Percentiles rank a stretch among this genome's conserved stretches.
phyloP scores from a whole-genome alignment of 257 asterid species.

The Catharanthus roseus region DNA sequence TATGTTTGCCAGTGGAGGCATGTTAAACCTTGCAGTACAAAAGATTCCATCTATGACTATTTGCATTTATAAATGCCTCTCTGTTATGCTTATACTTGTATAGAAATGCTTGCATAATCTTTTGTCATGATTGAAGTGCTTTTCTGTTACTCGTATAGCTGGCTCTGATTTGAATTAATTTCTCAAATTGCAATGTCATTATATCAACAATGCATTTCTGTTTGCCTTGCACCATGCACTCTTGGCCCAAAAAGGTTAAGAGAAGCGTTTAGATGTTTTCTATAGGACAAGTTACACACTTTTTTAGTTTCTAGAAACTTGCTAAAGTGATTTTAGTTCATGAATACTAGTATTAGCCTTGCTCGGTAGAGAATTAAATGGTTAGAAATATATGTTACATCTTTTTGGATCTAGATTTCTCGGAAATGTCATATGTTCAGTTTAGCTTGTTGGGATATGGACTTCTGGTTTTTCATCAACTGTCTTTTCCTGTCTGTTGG shows the following conservation, averaged over 20 bases:
- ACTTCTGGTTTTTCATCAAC: neutral
- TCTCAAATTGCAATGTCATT: neutral
- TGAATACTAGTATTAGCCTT: neutral
- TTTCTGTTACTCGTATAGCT: neutral
- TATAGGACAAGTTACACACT: neutral
- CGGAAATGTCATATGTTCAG: neutral
- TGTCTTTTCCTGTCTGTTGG: neutral
- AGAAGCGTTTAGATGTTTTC: no score
- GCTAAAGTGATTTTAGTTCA: neutral
- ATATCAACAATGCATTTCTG: neutral
- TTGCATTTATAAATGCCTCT: neutral
- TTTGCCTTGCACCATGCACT: neutral
- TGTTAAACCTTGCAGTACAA: neutral
- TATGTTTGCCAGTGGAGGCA: neutral
- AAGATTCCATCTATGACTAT: no score
- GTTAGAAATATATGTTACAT: no score
- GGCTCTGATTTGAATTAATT: neutral
- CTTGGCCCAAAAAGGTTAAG: neutral
- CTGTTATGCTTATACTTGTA: constrained; percentile 1
- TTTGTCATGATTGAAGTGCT: neutral
- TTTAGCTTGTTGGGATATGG: neutral
- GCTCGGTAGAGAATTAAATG: neutral
- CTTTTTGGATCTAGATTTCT: neutral
- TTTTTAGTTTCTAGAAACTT: no score
- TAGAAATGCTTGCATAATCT: neutral